Base-by-base conservation (phyloP, 2,329 filamentous ascomycete genomes). In the Chlorencoelia australis region DNA sequence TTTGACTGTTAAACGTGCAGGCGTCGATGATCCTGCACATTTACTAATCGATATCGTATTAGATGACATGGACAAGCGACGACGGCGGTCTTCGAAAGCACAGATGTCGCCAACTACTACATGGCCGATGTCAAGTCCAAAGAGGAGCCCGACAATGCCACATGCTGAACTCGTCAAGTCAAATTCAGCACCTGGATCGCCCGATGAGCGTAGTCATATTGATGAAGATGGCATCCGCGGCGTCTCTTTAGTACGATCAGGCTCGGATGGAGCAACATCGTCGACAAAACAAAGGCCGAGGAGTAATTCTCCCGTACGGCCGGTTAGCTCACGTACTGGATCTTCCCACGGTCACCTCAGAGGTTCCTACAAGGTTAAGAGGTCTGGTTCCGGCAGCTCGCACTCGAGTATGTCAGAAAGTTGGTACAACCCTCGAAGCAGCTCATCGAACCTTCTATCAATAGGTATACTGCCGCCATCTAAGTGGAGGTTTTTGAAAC, bases 401-500 rank as follows among this genome's bases (percentile, higher is more conserved):
- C 83, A 91, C 52, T 95, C 89, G 1, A 80, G 75, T 53, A 61
- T 79, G 33, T 79, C 75, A 2, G 75, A 80, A 43, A 75, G 73
- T 4, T 73, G 73, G 73, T 68, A 75, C 34, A 58, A 57, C 30
- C 54, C 79, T 62, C 60, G 80, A 63, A 77, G 79, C 30, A 93
- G 87, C 61, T 77, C 82, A 11, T 81, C 82, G 2, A 94, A 91
- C 50, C 67, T 94, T 1, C 64, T 89, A 33, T 67, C 73, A 10
- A 68, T 79, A 55, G 79, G 79, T 25, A 70, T 80, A 41, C 67
- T 96, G 11, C 86, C 88, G 27, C 65, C 83, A 1, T 83, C 81
- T 1, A 96, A 96, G 61, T 98, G 91, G 91, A 79, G 89, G 39
- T 94, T 96, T 59, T 63, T 98, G 52, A 81, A 84, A 55, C 89